These are phyloP conservation scores for Kentomonas sorsogonicus DNA, from an alignment of 208 protist genomes.

Conservation along the genomic window DNA sequence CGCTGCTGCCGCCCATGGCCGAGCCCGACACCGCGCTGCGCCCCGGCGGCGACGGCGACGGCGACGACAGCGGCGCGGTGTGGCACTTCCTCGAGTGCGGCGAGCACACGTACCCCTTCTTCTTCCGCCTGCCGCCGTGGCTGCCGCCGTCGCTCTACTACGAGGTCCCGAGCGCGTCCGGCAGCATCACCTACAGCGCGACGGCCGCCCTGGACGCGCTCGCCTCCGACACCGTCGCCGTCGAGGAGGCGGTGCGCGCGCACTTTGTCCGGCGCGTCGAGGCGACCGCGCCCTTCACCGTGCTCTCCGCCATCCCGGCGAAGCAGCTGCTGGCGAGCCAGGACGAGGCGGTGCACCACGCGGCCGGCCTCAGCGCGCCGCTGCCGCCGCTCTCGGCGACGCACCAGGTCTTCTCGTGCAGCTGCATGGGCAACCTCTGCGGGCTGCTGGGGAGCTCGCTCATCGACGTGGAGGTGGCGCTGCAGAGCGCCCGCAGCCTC, in stretches of 20 bases:
- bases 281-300: slow-evolving; percentile 2
- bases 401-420: slow-evolving; percentile 44
- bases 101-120: slow-evolving; percentile 22
- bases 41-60: background rate
- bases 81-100: slow-evolving; percentile 43
- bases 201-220: slow-evolving; percentile 5
- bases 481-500: slow-evolving; percentile 36
- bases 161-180: slow-evolving; percentile 5
- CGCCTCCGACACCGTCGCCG: background rate
- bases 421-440: slow-evolving; percentile 42
- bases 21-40: slow-evolving; percentile 5
- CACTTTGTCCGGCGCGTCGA: background rate
- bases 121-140: slow-evolving; percentile 25
- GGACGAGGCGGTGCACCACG: slow-evolving; percentile 26
- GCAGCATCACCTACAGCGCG: slow-evolving; percentile 17
- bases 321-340: slow-evolving; percentile 27
- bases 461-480: slow-evolving; percentile 53
- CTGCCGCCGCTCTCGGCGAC: slow-evolving; percentile 35
- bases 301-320: slow-evolving; percentile 17
- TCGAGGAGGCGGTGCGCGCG: background rate
- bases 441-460: slow-evolving; percentile 28
- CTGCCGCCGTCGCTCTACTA: slow-evolving; percentile 30
- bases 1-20: slow-evolving; percentile 4
- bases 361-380: background rate
- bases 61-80: slow-evolving; percentile 14